A percentile compares a stretch with the other conserved stretches of the same genome.
phyloP scores from a whole-genome alignment of 2,329 filamentous ascomycete species.

The Claviceps pazoutovae region DNA sequence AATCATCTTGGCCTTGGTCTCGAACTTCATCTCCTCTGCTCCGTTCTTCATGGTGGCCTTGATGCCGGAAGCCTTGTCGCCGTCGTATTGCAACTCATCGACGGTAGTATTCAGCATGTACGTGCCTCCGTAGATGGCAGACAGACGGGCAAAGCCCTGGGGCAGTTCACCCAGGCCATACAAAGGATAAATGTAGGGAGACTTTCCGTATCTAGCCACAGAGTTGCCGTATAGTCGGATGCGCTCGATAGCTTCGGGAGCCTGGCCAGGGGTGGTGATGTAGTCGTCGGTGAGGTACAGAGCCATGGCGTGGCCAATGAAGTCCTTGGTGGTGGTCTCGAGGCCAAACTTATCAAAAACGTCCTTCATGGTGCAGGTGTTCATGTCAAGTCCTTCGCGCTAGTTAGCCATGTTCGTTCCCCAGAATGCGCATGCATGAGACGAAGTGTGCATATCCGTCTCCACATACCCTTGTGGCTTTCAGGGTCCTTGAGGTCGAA shows the following conservation, averaged over 20 bases:
- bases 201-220: slow-evolving; percentile 94
- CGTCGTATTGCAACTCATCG: slow-evolving; percentile 78
- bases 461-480: slow-evolving; percentile 68
- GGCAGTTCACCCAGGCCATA: slow-evolving; percentile 96
- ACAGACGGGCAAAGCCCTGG: slow-evolving; percentile 92
- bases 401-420: slow-evolving; percentile 8
- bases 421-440: background rate
- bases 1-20: slow-evolving; percentile 92
- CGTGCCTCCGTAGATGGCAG: slow-evolving; percentile 95
- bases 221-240: slow-evolving; percentile 96
- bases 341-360: slow-evolving; percentile 97
- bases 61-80: slow-evolving; percentile 79
- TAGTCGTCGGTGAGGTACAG: slow-evolving; percentile 87
- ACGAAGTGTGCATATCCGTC: background rate
- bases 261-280: slow-evolving; percentile 56
- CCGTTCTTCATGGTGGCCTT: slow-evolving; percentile 85
- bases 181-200: slow-evolving; percentile 96
- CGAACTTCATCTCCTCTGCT: slow-evolving; percentile 83
- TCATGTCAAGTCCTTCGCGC: slow-evolving; percentile 59
- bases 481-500: slow-evolving; percentile 71
- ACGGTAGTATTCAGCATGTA: slow-evolving; percentile 98
- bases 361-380: slow-evolving; percentile 82
- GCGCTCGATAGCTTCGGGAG: slow-evolving; percentile 76
- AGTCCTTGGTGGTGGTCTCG: slow-evolving; percentile 79
- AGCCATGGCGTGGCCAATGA: slow-evolving; percentile 96